phyloP scores from a whole-genome alignment of 345 rosid genomes.

The Brassica rapa region DNA sequence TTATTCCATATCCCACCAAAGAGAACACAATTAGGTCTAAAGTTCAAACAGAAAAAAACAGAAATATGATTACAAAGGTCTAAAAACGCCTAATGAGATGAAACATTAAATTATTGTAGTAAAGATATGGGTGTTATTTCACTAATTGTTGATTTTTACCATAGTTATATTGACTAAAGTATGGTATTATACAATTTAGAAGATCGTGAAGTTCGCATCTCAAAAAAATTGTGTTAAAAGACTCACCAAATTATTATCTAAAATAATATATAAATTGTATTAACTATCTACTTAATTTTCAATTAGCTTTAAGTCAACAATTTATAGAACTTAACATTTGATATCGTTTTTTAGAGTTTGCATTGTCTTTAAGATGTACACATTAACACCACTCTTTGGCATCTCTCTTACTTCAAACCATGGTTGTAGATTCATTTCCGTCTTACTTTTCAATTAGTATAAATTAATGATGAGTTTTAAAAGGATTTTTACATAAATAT shows the following conservation, averaged over 20 bases:
- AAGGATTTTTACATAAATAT: background rate
- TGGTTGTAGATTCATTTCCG: background rate
- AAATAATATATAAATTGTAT: too few species aligned
- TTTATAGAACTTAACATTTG: background rate
- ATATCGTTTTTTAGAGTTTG: background rate
- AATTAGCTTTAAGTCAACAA: background rate
- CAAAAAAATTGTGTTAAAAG: background rate
- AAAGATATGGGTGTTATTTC: background rate
- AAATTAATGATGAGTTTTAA: background rate
- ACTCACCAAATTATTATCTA: background rate
- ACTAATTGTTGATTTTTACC: background rate
- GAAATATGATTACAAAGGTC: background rate
- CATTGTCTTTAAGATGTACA: background rate
- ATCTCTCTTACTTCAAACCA: background rate
- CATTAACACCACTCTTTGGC: background rate
- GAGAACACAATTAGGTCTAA: background rate
- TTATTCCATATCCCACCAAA: background rate
- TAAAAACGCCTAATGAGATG: background rate
- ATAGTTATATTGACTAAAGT: background rate
- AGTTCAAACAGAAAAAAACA: background rate
- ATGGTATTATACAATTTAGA: background rate
- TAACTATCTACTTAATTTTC: background rate
- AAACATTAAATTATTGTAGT: background rate
- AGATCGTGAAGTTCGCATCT: too few species aligned
- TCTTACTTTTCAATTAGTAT: background rate